Percentiles rank a stretch among this genome's conserved stretches.
Conservation (phyloP, 148 eudicot genomes). For the Dysphania ambrosioides region DNA sequence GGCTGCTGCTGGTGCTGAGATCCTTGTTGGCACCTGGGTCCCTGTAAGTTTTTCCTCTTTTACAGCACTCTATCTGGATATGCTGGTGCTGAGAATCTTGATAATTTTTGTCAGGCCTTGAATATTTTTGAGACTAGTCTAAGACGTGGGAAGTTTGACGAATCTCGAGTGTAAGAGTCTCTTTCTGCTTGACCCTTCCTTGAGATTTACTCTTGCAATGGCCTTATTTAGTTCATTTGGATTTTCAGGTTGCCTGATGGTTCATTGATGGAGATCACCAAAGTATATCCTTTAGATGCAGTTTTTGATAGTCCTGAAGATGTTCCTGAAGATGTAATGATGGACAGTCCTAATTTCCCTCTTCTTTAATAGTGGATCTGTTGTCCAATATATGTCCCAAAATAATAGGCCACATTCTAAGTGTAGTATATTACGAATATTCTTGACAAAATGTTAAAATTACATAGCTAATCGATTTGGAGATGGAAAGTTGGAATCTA, state of each 20-base stretch:
- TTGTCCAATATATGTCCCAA: slow-evolving; percentile 2
- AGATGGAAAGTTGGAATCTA: too few relatives aligned
- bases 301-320: slow-evolving; percentile 83
- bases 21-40: slow-evolving; percentile 97
- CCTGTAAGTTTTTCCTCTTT: slow-evolving; percentile 58
- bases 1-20: slow-evolving; percentile 98
- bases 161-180: slow-evolving; percentile 75
- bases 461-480: background rate
- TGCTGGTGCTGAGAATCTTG: too few relatives aligned
- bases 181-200: background rate
- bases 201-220: background rate
- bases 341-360: background rate
- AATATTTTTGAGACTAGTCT: slow-evolving; percentile 91
- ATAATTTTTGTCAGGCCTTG: slow-evolving; percentile 69
- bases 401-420: slow-evolving; percentile 2
- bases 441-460: background rate
- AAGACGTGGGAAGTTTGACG: slow-evolving; percentile 92
- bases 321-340: slow-evolving; percentile 92
- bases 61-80: background rate
- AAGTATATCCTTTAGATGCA: slow-evolving; percentile 87
- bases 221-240: slow-evolving; percentile 14
- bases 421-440: too few relatives aligned
- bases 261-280: slow-evolving; percentile 86
- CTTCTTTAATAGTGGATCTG: background rate
- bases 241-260: slow-evolving; percentile 84